Evolutionary conservation across 2,329 filamentous ascomycete genomes (phyloP).

Genomic region (Dactylellina leptospora): DNA sequence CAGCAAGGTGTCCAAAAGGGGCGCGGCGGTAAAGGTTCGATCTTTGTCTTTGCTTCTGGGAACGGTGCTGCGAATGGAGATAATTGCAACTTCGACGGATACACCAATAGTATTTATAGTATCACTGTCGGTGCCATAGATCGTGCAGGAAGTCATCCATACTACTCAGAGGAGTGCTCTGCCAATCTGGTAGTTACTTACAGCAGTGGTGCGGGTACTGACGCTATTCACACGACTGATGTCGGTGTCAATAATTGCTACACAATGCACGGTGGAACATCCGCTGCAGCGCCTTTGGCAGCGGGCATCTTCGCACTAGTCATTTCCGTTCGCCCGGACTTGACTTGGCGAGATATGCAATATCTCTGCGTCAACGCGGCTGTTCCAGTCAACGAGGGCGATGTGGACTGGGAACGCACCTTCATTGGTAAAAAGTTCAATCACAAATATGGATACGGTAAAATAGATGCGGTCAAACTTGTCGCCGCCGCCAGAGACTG

Average conservation of each 20-base stretch:
- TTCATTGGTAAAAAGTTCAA: conserved; percentile 85
- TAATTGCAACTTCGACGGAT: conserved; percentile 99
- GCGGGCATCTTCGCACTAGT: conserved; percentile 92
- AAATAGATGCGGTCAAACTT: conserved; percentile 85
- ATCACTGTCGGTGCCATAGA: conserved; percentile 96
- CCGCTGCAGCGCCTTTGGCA: conserved; percentile 89
- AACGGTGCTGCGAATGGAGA: conserved; percentile 88
- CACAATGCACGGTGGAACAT: conserved; percentile 87
- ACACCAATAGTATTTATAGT: conserved; percentile 99
- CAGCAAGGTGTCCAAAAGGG: conserved; percentile 90
- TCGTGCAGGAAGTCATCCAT: conserved; percentile 84
- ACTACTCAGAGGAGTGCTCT: conserved; percentile 96
- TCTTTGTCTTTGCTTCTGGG: conserved; percentile 96
- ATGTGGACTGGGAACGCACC: conserved; percentile 82
- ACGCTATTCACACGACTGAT: conserved; percentile 95
- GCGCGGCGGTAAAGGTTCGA: conserved; percentile 80
- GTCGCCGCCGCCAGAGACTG: conserved; percentile 87
- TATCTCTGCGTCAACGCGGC: conserved; percentile 88
- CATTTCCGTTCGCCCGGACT: conserved; percentile 81
- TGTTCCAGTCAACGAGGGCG: conserved; percentile 77
- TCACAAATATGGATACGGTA: conserved; percentile 94
- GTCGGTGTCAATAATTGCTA: conserved; percentile 85
- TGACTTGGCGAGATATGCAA: conserved; percentile 94
- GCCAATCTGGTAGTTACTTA: conserved; percentile 96
- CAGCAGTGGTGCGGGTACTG: conserved; percentile 80